Evolutionary conservation across 2,329 filamentous ascomycete genomes (phyloP), one percentile per base, ranked within the genome.

Genomic region (Cladorrhinum sp.): DNA sequence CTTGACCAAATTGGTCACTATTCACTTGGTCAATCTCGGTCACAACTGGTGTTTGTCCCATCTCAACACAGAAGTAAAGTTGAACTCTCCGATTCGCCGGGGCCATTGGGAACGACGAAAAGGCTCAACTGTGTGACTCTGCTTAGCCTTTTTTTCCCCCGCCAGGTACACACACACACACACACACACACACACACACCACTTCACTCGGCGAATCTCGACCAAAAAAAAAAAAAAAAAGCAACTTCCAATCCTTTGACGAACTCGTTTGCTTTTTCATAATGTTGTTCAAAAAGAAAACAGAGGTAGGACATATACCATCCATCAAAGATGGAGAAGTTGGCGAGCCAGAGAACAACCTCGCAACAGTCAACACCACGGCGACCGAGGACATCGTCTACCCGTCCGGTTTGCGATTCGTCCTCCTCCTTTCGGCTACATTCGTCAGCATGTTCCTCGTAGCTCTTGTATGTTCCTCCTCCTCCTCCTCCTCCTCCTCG

Each of bases 391-490:
- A 46, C n/a, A 46, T 46, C 7, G 42, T 46, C 42, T 46, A 46
- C 42, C 42, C 42, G 2, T 46, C 42, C n/a, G 42, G 42, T 18
- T 46, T 46, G 42, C 42, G 42, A 46, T 46, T 46, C n/a, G 42
- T 46, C 18, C 42, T 46, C n/a, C 10, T 46, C 2, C 3, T 46
- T 2, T 20, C 42, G 4, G 42, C 42, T 20, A 46, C 42, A 2
- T 46, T 46, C 18, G 42, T 21, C 5, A 62, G 57, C 62, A 60
- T 68, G 55, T 67, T 68, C 21, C 57, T 68, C 1, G 64, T 67
- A 8, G 51, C 56, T 30, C 57, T 66, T 7, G 65, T 65, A 42
- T 8, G 65, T 28, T 65, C 63, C 18, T 36, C 33, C 33, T 36
- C 33, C 33, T 3, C 8, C 33, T 9, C 7, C 33, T 3, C 9